Percentiles rank a stretch among this genome's conserved stretches.
phyloP scores from a whole-genome alignment of 345 rosid genomes.

The Citrus glauca region DNA sequence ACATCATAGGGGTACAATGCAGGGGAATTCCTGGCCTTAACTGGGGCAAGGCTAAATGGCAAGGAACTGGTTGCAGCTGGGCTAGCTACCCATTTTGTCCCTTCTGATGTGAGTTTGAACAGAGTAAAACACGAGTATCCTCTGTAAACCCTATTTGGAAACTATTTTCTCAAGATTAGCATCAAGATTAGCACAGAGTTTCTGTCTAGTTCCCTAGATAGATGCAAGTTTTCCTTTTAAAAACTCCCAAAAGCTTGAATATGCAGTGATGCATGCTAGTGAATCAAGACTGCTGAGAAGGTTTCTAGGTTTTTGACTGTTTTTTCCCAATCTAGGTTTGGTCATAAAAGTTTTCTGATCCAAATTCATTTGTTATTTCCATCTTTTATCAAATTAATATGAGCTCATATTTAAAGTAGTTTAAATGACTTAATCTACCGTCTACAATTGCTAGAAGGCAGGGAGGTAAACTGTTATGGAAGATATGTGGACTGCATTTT shows the following conservation, averaged over 20 bases:
- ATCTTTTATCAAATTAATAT: too few relatives aligned
- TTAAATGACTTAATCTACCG: neutral
- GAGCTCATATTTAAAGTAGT: neutral
- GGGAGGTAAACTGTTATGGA: neutral
- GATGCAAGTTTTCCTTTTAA: neutral
- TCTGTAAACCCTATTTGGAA: neutral
- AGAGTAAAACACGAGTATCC: neutral
- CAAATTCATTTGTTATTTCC: neutral
- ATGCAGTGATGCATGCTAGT: neutral
- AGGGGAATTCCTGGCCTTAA: slow-evolving; percentile 91
- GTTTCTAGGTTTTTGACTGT: neutral
- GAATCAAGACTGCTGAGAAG: neutral
- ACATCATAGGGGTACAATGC: slow-evolving; percentile 12
- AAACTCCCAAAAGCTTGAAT: neutral
- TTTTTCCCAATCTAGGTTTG: neutral
- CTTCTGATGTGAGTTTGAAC: slow-evolving; percentile 53
- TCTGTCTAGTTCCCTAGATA: neutral
- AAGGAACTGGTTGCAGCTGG: slow-evolving; percentile 77
- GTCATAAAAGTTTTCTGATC: neutral
- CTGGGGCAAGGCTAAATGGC: slow-evolving; percentile 82
- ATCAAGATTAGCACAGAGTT: neutral
- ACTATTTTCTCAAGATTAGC: neutral
- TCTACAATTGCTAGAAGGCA: neutral
- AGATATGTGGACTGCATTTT: neutral
- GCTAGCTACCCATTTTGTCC: slow-evolving; percentile 89